Conservation (phyloP, 176 grass and related monocot genomes). For the Carex kokanica region DNA sequence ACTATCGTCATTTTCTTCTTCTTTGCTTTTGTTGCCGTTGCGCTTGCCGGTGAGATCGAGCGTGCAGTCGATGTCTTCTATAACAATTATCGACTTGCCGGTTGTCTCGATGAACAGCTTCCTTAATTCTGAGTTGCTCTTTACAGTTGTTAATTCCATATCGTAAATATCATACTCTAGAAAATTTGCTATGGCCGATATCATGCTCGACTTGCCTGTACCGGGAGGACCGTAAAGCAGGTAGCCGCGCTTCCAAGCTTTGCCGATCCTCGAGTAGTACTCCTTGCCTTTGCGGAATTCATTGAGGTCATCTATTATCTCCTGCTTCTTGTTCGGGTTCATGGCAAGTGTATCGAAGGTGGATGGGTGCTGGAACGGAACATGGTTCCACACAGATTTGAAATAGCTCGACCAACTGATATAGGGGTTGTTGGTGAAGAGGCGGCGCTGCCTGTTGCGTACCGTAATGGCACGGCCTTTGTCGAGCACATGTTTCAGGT, state of each 20-base stretch:
- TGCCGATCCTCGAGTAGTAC: conserved; percentile 36
- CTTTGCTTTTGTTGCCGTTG: not conserved
- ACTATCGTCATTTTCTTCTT: not conserved
- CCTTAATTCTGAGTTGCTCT: conserved; percentile 34
- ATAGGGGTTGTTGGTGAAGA: conserved; percentile 26
- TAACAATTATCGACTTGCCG: conserved; percentile 35
- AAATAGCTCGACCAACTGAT: conserved; percentile 6
- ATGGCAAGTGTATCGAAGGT: conserved; percentile 39
- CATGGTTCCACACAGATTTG: conserved; percentile 29
- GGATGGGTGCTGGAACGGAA: conserved; percentile 36
- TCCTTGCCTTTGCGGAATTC: conserved; percentile 27
- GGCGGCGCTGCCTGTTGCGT: conserved; percentile 23
- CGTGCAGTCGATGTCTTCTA: conserved; percentile 42
- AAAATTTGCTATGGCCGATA: conserved; percentile 33
- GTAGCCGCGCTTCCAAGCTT: conserved; percentile 35
- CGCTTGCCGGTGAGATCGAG: conserved; percentile 39
- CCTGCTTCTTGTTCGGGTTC: conserved; percentile 26
- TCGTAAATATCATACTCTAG: conserved; percentile 35
- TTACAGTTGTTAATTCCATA: conserved; percentile 32
- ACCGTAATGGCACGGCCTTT: conserved; percentile 9
- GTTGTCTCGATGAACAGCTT: conserved; percentile 38
- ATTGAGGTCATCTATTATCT: conserved; percentile 20
- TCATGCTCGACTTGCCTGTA: conserved; percentile 41
- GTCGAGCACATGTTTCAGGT: conserved; percentile 22
- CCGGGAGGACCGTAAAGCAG: conserved; percentile 35